Conservation (phyloP, 495 filamentous ascomycete genomes). For the Aspergillus saccharolyticus region DNA sequence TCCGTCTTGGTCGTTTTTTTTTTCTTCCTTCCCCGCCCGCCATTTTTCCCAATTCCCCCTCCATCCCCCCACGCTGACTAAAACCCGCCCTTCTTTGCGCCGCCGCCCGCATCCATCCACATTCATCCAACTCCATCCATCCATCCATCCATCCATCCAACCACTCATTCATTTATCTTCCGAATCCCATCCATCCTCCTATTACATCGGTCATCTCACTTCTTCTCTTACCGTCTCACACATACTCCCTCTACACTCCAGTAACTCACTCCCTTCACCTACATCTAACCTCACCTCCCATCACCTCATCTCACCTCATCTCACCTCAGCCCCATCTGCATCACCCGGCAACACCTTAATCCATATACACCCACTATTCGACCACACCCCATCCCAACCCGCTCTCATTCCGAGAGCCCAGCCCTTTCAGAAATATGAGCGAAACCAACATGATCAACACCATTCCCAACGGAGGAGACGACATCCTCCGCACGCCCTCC, state of each 20-base stretch:
- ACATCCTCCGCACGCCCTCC: conserved; percentile 25
- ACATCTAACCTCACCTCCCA: neutral
- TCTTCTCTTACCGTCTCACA: conserved; percentile 5
- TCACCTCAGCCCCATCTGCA: neutral
- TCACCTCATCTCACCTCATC: neutral
- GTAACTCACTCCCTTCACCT: neutral
- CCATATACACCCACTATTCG: conserved; percentile 1
- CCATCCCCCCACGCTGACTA: conserved; percentile 18
- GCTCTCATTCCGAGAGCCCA: neutral
- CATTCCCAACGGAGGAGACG: conserved; percentile 23
- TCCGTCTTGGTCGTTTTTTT: conserved; percentile 3
- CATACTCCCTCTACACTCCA: conserved; percentile 10
- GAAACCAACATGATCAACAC: conserved; percentile 26
- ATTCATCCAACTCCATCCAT: conserved; percentile 13
- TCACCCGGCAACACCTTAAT: neutral
- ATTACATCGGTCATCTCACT: neutral
- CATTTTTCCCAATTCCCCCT: conserved; percentile 4
- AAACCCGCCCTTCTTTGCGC: neutral
- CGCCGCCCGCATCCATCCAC: conserved; percentile 15
- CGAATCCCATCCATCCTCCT: too few relatives aligned
- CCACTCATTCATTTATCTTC: too few relatives aligned
- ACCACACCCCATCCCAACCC: neutral
- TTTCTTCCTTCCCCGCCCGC: neutral
- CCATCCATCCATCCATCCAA: conserved; percentile 7
- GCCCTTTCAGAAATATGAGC: neutral